phyloP scores from a whole-genome alignment of 2,329 filamentous ascomycete species.

The Verticillium longisporum region DNA sequence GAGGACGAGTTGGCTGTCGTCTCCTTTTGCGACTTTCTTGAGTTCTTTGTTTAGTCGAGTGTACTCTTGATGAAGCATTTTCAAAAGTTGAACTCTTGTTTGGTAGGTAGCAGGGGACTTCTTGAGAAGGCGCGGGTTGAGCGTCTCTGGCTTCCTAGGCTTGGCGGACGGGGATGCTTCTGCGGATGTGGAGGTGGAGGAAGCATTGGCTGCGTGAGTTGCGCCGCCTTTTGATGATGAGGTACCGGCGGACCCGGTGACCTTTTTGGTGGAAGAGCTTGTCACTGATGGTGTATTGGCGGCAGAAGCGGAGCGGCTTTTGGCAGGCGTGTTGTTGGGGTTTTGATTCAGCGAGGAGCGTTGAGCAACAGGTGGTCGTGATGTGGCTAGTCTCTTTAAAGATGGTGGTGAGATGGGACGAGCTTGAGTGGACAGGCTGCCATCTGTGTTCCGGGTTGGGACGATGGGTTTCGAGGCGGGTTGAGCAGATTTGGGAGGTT shows the following conservation, averaged over 20 bases:
- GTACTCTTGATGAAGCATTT: conserved; percentile 59
- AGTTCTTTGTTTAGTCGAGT: conserved; percentile 60
- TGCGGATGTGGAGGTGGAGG: conserved; percentile 5
- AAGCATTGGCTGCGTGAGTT: not conserved
- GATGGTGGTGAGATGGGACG: conserved; percentile 27
- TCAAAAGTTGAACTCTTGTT: conserved; percentile 50
- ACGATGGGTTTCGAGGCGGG: conserved; percentile 11
- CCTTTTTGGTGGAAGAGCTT: not conserved
- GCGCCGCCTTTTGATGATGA: not conserved
- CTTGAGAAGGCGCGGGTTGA: conserved; percentile 62
- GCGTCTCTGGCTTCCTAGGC: conserved; percentile 39
- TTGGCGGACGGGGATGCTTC: conserved; percentile 9
- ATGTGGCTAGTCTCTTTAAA: conserved; percentile 15
- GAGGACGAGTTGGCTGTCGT: conserved; percentile 46
- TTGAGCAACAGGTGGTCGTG: not conserved
- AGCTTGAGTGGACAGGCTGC: conserved; percentile 15
- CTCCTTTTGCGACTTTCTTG: conserved; percentile 40
- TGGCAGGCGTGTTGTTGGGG: not conserved
- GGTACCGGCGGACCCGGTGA: conserved; percentile 8
- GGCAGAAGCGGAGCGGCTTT: not conserved
- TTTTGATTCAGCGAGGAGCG: not conserved
- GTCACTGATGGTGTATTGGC: not conserved
- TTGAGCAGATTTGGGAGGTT: conserved; percentile 9
- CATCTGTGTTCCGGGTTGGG: conserved; percentile 7
- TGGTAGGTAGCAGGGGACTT: conserved; percentile 50